These are phyloP conservation scores for Penicillium capsulatum DNA, from an alignment of 2,329 filamentous ascomycete species.

Conservation along the genomic window DNA sequence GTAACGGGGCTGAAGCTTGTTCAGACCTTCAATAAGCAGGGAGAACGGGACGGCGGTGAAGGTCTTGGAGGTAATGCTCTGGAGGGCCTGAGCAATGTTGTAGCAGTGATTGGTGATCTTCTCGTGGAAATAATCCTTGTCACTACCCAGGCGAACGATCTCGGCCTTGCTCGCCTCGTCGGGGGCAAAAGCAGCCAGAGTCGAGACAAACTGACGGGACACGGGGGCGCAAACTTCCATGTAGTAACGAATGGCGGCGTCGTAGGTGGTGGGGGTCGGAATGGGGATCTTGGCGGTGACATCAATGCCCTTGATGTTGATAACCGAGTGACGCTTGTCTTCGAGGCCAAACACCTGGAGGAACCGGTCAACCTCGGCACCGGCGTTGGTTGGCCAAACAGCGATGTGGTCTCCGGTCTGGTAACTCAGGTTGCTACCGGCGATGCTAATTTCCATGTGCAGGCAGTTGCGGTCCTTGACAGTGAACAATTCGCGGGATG, in stretches of 20 bases:
- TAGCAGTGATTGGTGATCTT: conserved; percentile 76
- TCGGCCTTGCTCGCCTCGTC: conserved; percentile 79
- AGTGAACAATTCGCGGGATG: conserved; percentile 86
- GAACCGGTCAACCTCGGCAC: conserved; percentile 86
- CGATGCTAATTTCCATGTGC: conserved; percentile 91
- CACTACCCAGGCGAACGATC: conserved; percentile 79
- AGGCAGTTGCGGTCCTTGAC: conserved; percentile 90
- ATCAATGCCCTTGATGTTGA: conserved; percentile 86
- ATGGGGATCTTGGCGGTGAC: conserved; percentile 96
- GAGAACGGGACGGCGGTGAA: conserved; percentile 91
- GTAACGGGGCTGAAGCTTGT: conserved; percentile 94
- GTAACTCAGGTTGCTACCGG: conserved; percentile 83
- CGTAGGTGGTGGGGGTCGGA: conserved; percentile 93
- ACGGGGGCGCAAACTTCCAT: conserved; percentile 94
- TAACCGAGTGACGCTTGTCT: conserved; percentile 73
- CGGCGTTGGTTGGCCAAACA: conserved; percentile 93
- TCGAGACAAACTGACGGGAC: conserved; percentile 89
- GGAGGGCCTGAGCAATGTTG: conserved; percentile 83
- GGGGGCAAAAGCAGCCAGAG: conserved; percentile 83
- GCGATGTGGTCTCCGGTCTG: conserved; percentile 97
- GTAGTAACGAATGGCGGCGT: conserved; percentile 88
- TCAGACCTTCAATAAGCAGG: conserved; percentile 85
- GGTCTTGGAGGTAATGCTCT: conserved; percentile 66
- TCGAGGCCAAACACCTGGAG: conserved; percentile 70
- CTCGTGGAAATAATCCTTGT: conserved; percentile 93